These are phyloP conservation scores for Kalaharituber pfeilii DNA, from an alignment of 2,329 filamentous ascomycete genomes.

Conservation along the genomic window DNA sequence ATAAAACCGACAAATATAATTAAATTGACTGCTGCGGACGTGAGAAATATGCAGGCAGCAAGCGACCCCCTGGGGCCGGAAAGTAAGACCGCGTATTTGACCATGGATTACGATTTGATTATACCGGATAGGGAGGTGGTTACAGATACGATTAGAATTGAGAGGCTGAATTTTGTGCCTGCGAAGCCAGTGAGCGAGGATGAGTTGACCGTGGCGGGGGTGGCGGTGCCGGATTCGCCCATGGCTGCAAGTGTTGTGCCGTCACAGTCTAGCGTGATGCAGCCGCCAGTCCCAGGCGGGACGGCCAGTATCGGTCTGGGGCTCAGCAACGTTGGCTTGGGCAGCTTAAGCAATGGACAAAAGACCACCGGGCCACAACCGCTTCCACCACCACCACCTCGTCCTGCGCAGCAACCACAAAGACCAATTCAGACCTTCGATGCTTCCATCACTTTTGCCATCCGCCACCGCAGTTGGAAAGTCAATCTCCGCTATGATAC, in stretches of 20 bases:
- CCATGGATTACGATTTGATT: constrained; percentile 49
- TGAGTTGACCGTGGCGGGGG: constrained; percentile 3
- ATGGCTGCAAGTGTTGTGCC: neutral
- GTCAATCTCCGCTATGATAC: constrained; percentile 46
- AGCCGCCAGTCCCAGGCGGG: constrained; percentile 5
- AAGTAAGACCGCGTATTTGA: constrained; percentile 41
- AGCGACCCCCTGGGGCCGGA: constrained; percentile 52
- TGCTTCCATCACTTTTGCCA: constrained; percentile 45
- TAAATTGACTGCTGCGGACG: constrained; percentile 40
- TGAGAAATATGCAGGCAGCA: constrained; percentile 47
- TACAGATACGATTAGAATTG: constrained; percentile 48
- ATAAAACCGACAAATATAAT: constrained; percentile 35
- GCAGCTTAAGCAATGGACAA: neutral
- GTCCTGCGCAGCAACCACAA: neutral
- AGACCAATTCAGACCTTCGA: constrained; percentile 32
- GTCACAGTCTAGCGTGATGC: neutral
- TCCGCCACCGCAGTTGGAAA: constrained; percentile 41
- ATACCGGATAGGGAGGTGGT: constrained; percentile 31
- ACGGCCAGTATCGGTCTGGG: constrained; percentile 1
- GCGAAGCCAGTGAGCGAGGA: constrained; percentile 24
- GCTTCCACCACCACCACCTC: neutral
- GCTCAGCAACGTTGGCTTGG: neutral
- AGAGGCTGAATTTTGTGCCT: constrained; percentile 45
- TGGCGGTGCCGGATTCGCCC: constrained; percentile 2
- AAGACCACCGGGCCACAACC: neutral